Conservation (phyloP, 768 basidiomycete species). For the Boletus bicolor region DNA sequence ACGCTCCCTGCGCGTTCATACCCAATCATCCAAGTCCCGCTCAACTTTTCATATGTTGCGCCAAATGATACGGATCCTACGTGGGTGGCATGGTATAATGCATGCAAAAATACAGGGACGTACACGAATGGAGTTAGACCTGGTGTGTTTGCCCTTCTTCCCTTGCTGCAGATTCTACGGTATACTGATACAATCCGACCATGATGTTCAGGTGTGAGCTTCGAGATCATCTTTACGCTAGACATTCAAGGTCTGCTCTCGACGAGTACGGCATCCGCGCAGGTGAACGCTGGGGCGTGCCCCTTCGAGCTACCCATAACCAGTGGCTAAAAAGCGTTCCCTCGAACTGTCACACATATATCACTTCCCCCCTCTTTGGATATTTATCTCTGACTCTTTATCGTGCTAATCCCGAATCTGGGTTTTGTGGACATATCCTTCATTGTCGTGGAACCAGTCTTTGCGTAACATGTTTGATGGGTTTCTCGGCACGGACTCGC, state of each 20-base stretch:
- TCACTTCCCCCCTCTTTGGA: slow-evolving; percentile 2
- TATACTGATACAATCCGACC: slow-evolving; percentile 5
- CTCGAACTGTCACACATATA: not conserved
- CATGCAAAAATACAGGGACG: slow-evolving; percentile 60
- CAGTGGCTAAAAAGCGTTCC: slow-evolving; percentile 38
- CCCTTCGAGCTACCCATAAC: slow-evolving; percentile 64
- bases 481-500: slow-evolving; percentile 5
- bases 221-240: slow-evolving; percentile 65
- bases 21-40: slow-evolving; percentile 64
- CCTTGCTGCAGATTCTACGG: not conserved
- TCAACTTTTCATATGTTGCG: slow-evolving; percentile 82
- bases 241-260: slow-evolving; percentile 64
- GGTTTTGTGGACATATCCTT: slow-evolving; percentile 9
- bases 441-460: not conserved
- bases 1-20: slow-evolving; percentile 66
- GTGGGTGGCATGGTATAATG: slow-evolving; percentile 78
- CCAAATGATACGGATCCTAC: slow-evolving; percentile 79
- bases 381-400: slow-evolving; percentile 10
- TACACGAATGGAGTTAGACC: slow-evolving; percentile 51
- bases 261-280: slow-evolving; percentile 50
- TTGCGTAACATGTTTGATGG: not conserved
- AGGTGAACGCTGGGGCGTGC: slow-evolving; percentile 58
- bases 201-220: slow-evolving; percentile 43
- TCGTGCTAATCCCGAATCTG: slow-evolving; percentile 2
- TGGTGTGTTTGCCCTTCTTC: slow-evolving; percentile 42